Percentiles rank a stretch among this genome's conserved stretches.
Conservation (phyloP, 1,284 basidiomycete species). For the Marasmius oreades region DNA sequence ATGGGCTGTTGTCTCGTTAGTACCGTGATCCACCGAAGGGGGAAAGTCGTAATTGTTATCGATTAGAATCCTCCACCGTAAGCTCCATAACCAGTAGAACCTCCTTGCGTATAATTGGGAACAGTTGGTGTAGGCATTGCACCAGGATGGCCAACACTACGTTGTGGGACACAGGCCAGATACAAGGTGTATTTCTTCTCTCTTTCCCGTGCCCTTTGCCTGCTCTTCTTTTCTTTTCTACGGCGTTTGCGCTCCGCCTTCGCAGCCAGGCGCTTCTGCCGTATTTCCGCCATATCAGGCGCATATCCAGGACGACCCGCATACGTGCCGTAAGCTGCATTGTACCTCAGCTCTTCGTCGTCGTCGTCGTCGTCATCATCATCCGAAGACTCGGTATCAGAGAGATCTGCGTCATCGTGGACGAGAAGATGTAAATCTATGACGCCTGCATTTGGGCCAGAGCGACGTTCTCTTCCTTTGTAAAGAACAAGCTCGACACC, state of each 20-base stretch:
- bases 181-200: constrained; percentile 62
- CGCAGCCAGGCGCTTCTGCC: constrained; percentile 46
- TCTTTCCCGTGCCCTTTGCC: constrained; percentile 52
- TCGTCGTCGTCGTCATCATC: constrained; percentile 41
- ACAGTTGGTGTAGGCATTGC: background rate
- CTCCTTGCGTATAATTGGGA: background rate
- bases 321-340: constrained; percentile 36
- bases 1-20: too few relatives aligned
- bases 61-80: background rate
- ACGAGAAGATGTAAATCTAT: constrained; percentile 51
- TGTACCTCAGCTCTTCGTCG: constrained; percentile 38
- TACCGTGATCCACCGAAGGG: too few relatives aligned
- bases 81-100: background rate
- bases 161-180: constrained; percentile 46
- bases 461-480: constrained; percentile 70
- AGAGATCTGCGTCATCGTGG: constrained; percentile 40
- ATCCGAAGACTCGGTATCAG: constrained; percentile 33
- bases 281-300: constrained; percentile 43
- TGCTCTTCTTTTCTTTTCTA: constrained; percentile 59
- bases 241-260: constrained; percentile 56
- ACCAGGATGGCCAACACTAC: constrained; percentile 13
- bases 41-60: background rate
- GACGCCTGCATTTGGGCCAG: constrained; percentile 52
- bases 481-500: constrained; percentile 71
- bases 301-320: constrained; percentile 31